Evolutionary conservation across 2,329 filamentous ascomycete species (phyloP).

Genomic region (Apiospora arundinis): DNA sequence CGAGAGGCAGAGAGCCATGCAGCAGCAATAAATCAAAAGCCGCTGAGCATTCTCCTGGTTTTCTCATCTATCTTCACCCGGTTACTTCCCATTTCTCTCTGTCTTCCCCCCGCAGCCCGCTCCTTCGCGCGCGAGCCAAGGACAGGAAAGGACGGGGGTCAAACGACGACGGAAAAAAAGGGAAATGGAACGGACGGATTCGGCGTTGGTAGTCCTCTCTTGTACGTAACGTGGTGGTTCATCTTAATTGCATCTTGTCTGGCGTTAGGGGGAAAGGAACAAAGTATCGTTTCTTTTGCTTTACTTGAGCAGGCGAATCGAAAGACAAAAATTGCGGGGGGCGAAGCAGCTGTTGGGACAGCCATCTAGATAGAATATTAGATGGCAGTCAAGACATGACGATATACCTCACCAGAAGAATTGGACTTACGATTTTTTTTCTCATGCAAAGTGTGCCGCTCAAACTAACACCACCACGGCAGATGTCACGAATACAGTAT

Average conservation of each 20-base stretch:
- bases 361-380: slow-evolving; percentile 18
- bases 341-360: slow-evolving; percentile 15
- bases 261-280: slow-evolving; percentile 22
- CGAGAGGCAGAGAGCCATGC: slow-evolving; percentile 64
- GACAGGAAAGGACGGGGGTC: background rate
- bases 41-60: slow-evolving; percentile 13
- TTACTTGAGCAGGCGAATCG: slow-evolving; percentile 21
- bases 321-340: slow-evolving; percentile 17
- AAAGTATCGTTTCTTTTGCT: slow-evolving; percentile 20
- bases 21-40: slow-evolving; percentile 8
- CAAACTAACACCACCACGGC: background rate
- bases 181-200: slow-evolving; percentile 19
- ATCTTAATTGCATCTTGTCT: slow-evolving; percentile 23
- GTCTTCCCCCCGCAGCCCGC: background rate
- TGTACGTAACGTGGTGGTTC: slow-evolving; percentile 19
- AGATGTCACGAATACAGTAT: background rate
- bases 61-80: slow-evolving; percentile 18
- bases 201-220: slow-evolving; percentile 22
- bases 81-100: slow-evolving; percentile 1
- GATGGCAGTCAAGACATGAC: slow-evolving; percentile 12
- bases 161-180: background rate
- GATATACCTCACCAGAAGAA: slow-evolving; percentile 17
- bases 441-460: background rate
- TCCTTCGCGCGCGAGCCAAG: background rate
- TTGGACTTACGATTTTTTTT: background rate